phyloP scores from a whole-genome alignment of 306 rosid species.

The Astragalus glycyphyllos region DNA sequence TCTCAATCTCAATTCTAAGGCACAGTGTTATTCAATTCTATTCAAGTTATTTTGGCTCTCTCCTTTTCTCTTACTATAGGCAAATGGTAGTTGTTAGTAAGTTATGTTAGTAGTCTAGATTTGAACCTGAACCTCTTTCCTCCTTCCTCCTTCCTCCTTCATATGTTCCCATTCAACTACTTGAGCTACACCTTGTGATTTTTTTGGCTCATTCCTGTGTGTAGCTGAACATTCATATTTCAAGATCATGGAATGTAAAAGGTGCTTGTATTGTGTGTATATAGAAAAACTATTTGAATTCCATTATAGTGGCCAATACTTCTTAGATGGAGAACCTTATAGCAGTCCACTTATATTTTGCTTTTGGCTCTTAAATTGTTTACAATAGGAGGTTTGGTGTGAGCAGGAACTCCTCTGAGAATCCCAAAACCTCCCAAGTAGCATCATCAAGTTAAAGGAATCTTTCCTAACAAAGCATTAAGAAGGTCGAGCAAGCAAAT shows the following conservation, averaged over 20 bases:
- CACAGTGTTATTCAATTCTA: slow-evolving; percentile 25
- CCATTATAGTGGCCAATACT: not conserved
- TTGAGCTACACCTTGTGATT: too few relatives aligned
- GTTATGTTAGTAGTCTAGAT: too few relatives aligned
- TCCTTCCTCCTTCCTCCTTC: too few relatives aligned
- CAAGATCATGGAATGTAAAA: slow-evolving; percentile 28
- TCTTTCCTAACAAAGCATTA: too few relatives aligned
- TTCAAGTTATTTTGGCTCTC: slow-evolving; percentile 11
- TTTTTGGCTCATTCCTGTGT: slow-evolving; percentile 17
- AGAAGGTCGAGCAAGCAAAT: too few relatives aligned
- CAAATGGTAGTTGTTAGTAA: too few relatives aligned
- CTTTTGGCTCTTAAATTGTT: not conserved
- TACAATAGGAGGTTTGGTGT: too few relatives aligned
- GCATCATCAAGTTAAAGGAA: too few relatives aligned
- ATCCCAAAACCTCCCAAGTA: too few relatives aligned
- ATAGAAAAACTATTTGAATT: slow-evolving; percentile 1
- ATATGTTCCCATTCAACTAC: too few relatives aligned
- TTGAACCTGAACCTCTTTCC: too few relatives aligned
- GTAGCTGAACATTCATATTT: slow-evolving; percentile 40
- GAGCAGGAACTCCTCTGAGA: too few relatives aligned
- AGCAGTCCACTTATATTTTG: not conserved
- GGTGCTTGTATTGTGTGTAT: slow-evolving; percentile 14
- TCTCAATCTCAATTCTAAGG: slow-evolving; percentile 46
- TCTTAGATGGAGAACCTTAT: not conserved
- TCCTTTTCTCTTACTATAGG: not conserved